Evolutionary conservation across 306 rosid genomes (phyloP).

Genomic region (Lagenaria siceraria): DNA sequence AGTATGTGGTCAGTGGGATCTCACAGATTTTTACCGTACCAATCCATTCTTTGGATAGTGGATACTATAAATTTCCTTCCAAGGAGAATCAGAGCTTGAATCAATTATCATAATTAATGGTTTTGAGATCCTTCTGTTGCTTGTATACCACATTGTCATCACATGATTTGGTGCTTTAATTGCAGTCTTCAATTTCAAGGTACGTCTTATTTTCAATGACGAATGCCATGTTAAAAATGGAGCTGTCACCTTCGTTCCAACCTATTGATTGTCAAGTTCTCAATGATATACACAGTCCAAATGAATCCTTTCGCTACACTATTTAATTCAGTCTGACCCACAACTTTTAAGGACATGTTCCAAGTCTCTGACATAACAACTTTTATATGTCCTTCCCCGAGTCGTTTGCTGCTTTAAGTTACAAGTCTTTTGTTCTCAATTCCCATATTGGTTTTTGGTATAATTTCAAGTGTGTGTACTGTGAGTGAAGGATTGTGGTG

Average conservation of each 20-base stretch:
- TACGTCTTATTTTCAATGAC: neutral
- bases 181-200: neutral
- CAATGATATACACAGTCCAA: neutral
- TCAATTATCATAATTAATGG: neutral
- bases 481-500: conserved; percentile 2
- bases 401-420: neutral
- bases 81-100: neutral
- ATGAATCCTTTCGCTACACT: neutral
- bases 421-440: neutral
- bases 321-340: neutral
- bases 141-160: neutral
- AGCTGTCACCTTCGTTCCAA: conserved; percentile 3
- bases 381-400: neutral
- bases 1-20: neutral
- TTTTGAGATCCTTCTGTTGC: neutral
- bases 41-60: neutral
- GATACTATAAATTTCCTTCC: neutral
- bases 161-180: neutral
- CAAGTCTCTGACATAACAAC: neutral
- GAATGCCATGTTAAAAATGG: neutral
- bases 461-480: neutral
- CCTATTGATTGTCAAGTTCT: neutral
- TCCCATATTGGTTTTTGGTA: neutral
- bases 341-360: neutral
- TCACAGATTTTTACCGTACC: neutral